phyloP scores from a whole-genome alignment of 148 eudicot genomes.

The Chenopodium formosanum region DNA sequence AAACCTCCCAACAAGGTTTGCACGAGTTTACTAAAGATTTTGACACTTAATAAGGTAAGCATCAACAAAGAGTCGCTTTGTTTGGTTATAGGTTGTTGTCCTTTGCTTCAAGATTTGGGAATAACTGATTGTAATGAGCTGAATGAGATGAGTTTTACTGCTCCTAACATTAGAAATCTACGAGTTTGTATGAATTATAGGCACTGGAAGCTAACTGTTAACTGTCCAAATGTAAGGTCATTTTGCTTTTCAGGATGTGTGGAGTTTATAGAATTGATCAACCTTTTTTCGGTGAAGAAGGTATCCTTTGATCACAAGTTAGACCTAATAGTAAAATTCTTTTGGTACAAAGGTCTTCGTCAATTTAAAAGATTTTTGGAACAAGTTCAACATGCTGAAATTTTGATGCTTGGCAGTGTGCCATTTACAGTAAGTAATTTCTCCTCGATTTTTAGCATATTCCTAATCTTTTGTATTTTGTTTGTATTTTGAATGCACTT shows the following conservation, averaged over 20 bases:
- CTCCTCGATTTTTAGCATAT: background rate
- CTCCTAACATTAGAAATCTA: background rate
- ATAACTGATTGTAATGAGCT: background rate
- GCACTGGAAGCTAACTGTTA: background rate
- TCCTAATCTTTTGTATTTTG: background rate
- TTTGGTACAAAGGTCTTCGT: background rate
- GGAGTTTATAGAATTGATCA: background rate
- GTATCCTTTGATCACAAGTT: conserved; percentile 2
- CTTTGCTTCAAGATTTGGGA: background rate
- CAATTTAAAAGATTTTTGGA: background rate
- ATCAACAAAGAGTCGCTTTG: background rate
- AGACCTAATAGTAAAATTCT: no score
- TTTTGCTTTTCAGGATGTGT: conserved; percentile 15
- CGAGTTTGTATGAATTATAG: background rate
- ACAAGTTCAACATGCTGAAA: conserved; percentile 4
- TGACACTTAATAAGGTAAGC: background rate
- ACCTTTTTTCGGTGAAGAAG: background rate
- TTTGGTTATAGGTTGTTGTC: background rate
- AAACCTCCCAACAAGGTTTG: background rate
- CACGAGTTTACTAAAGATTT: background rate
- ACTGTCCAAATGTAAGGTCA: conserved; percentile 21
- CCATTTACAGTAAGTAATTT: background rate
- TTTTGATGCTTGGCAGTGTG: background rate
- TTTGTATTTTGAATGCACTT: background rate
- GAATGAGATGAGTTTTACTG: background rate